phyloP scores from a whole-genome alignment of 371 early-diverging fungal genomes.

The Saksenaea oblongispora region DNA sequence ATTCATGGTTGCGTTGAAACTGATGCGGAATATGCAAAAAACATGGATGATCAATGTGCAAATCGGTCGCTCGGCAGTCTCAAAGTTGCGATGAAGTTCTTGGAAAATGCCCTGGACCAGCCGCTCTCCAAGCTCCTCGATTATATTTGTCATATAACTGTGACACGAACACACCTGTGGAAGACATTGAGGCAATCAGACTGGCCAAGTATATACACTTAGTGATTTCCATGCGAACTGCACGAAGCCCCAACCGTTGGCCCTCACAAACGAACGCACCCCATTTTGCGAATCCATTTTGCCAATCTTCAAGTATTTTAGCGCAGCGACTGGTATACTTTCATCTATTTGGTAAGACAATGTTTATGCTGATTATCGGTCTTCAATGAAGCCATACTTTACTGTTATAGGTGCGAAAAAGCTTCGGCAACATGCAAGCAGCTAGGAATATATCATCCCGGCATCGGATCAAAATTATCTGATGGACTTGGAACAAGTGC shows the following conservation, averaged over 20 bases:
- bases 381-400: not conserved
- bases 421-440: conserved; percentile 13
- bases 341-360: conserved; percentile 25
- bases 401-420: conserved; percentile 16
- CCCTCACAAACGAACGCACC: conserved; percentile 16
- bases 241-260: conserved; percentile 10
- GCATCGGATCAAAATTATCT: conserved; percentile 14
- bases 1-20: no score
- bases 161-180: not conserved
- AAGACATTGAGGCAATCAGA: not conserved
- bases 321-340: conserved; percentile 14
- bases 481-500: conserved; percentile 19
- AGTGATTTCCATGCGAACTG: conserved; percentile 26
- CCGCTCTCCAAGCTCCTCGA: not conserved
- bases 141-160: not conserved
- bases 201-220: conserved; percentile 13
- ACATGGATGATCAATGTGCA: conserved; percentile 5
- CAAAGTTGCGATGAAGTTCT: not conserved
- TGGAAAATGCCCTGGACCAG: not conserved
- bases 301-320: conserved; percentile 26
- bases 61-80: not conserved
- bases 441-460: conserved; percentile 12
- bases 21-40: conserved; percentile 5
- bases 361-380: not conserved
- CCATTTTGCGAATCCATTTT: conserved; percentile 23